Evolutionary conservation across 2,329 filamentous ascomycete genomes (phyloP).

Genomic region (Proliferodiscus dingleyae): DNA sequence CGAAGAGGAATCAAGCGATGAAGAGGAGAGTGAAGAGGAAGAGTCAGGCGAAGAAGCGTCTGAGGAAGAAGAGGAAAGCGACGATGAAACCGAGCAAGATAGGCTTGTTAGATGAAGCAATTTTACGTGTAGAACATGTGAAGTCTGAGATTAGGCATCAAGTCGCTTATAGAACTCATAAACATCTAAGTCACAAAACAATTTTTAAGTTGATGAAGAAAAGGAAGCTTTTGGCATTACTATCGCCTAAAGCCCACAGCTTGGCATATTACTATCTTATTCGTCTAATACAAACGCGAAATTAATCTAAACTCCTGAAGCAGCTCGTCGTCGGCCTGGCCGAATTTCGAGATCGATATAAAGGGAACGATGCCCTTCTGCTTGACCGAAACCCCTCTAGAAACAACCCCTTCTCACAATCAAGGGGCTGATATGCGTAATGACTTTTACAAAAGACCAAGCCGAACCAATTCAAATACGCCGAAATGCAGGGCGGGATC

Average conservation of each 20-base stretch:
- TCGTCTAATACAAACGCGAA: constrained; percentile 13
- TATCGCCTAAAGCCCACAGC: constrained; percentile 23
- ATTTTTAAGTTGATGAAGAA: background rate
- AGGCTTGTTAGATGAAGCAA: constrained; percentile 30
- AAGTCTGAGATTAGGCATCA: constrained; percentile 17
- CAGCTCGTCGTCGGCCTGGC: background rate
- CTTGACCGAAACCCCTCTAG: constrained; percentile 2
- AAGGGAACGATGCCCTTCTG: background rate
- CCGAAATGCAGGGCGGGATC: constrained; percentile 3
- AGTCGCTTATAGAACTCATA: constrained; percentile 1
- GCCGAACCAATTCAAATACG: background rate
- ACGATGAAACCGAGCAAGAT: constrained; percentile 26
- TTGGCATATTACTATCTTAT: constrained; percentile 22
- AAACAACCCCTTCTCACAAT: constrained; percentile 1
- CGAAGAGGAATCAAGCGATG: constrained; percentile 47
- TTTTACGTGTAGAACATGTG: constrained; percentile 2
- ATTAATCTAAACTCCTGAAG: background rate
- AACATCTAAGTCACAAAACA: constrained; percentile 18
- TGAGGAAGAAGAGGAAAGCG: constrained; percentile 29
- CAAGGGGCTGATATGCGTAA: constrained; percentile 12
- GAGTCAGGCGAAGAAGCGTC: constrained; percentile 39
- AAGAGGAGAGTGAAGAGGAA: constrained; percentile 40
- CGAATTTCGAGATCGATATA: background rate
- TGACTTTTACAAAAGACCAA: constrained; percentile 11
- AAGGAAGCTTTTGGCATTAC: constrained; percentile 22